Base-by-base conservation (phyloP, 2,329 filamentous ascomycete species). In the Trichoderma pleuroti region DNA sequence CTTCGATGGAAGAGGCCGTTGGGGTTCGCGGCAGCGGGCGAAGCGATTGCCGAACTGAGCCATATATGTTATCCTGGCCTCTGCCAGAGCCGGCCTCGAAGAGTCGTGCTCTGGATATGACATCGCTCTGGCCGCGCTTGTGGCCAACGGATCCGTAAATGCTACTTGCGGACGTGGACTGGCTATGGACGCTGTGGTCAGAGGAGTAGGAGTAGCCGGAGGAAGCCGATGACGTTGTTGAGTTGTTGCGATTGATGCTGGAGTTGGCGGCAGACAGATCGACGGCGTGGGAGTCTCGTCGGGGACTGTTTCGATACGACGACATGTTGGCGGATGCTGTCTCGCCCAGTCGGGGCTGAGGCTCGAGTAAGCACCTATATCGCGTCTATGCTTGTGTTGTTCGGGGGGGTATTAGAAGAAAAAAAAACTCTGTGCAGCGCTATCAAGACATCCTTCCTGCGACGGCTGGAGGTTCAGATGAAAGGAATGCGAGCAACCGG, bases 71-170 rank as follows among this genome's bases (percentile, higher is more conserved):
- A 39, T 89, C 88, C n/a, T 88, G 84, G 72, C 81, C 79, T 71
- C 80, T 81, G 75, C 83, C 81, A 67, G 81, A 75, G 78, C 78
- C 80, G 54, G 77, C 63, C 76, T 82, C 81, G 74, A 86, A 81
- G 74, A 86, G 81, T 75, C 85, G 78, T 77, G 89, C 86, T 56
- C 85, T 84, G 72, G 86, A 86, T 70, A 82, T 78, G 70, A 87
- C 87, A 84, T 96, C 92, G 81, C 92, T 95, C 80, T 90, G 86
- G 72, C 92, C 92, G 78, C 93, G 89, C 80, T 90, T 92, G 77
- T 95, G 93, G 62, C 86, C 85, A 72, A 78, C 78, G 21, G 78
- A 74, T 26, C 75, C 80, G 79, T 88, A 87, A 59, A 84, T 84
- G 78, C 88, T 89, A 39, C 92, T 93, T n/a, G 86, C 86, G 73